These are phyloP conservation scores for Fraxinus paxiana DNA, from an alignment of 305 asterid genomes.

Conservation along the genomic window DNA sequence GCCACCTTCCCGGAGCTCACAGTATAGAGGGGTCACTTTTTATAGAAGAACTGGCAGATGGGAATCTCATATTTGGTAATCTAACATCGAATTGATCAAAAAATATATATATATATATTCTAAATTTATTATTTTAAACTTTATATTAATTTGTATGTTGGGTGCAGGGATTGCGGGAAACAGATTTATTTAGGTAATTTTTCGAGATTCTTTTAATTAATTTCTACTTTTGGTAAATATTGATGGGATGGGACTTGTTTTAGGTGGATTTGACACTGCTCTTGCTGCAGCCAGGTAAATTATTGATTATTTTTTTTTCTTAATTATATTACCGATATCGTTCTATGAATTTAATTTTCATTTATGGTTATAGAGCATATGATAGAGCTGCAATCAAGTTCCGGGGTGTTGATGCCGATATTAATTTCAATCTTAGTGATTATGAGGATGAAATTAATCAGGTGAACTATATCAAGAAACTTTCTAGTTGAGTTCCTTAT, in stretches of 20 bases:
- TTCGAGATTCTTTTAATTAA: background rate
- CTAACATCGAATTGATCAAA: background rate
- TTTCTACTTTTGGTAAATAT: constrained; percentile 18
- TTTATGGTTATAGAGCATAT: constrained; percentile 50
- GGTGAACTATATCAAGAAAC: constrained; percentile 32
- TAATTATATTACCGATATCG: background rate
- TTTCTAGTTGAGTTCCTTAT: background rate
- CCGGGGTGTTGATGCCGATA: constrained; percentile 77
- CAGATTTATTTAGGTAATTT: constrained; percentile 73
- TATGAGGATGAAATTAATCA: constrained; percentile 74
- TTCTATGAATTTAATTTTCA: background rate
- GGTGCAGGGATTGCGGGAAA: constrained; percentile 86
- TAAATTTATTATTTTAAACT: background rate
- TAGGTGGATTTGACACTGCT: constrained; percentile 83
- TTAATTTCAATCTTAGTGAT: constrained; percentile 57
- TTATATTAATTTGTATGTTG: background rate
- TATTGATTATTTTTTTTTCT: background rate
- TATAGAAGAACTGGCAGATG: constrained; percentile 86
- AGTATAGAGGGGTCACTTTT: constrained; percentile 80
- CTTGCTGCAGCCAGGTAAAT: constrained; percentile 58
- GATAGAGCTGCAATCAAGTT: constrained; percentile 85
- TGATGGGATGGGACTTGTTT: constrained; percentile 20
- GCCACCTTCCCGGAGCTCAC: constrained; percentile 79
- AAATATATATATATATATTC: background rate
- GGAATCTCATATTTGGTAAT: constrained; percentile 80